phyloP scores from a whole-genome alignment of 371 early-diverging fungal species.

The Mucor plumbeus region DNA sequence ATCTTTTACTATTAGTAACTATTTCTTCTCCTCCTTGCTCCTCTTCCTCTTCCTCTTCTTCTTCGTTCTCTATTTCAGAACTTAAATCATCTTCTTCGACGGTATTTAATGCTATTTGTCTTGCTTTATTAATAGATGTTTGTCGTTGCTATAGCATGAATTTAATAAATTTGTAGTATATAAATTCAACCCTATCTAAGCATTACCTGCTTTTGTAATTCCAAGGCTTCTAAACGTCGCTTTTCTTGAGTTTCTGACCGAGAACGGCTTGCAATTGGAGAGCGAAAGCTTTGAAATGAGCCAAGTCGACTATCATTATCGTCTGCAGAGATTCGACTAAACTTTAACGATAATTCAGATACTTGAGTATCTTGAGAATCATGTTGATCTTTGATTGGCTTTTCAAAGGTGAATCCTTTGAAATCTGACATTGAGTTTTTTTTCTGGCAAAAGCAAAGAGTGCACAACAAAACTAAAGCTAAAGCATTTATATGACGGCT shows the following conservation, averaged over 20 bases:
- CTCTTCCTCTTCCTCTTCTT: conserved; percentile 18
- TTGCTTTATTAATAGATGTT: conserved; percentile 26
- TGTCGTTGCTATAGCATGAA: conserved; percentile 21
- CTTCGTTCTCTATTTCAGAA: background rate
- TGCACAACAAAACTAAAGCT: background rate
- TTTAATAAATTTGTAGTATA: background rate
- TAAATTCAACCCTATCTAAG: background rate
- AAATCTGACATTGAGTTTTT: conserved; percentile 10
- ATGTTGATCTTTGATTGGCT: conserved; percentile 6
- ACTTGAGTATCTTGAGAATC: background rate
- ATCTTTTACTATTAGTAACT: conserved; percentile 1
- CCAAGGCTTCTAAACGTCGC: conserved; percentile 34
- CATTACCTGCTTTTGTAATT: conserved; percentile 28
- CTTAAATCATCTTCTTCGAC: conserved; percentile 8
- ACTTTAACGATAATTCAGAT: conserved; percentile 12
- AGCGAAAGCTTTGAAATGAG: conserved; percentile 12
- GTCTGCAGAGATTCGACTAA: conserved; percentile 11
- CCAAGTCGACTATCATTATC: conserved; percentile 9
- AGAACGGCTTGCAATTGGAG: conserved; percentile 21
- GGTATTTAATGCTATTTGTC: conserved; percentile 24
- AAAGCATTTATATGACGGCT: background rate
- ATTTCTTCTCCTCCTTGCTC: conserved; percentile 19
- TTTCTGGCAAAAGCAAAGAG: background rate
- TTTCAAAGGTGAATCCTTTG: conserved; percentile 24
- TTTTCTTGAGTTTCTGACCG: conserved; percentile 32